A percentile compares a stretch with the other conserved stretches of the same genome.
Conservation (phyloP, 345 rosid species). For the Sonneratia alba region DNA sequence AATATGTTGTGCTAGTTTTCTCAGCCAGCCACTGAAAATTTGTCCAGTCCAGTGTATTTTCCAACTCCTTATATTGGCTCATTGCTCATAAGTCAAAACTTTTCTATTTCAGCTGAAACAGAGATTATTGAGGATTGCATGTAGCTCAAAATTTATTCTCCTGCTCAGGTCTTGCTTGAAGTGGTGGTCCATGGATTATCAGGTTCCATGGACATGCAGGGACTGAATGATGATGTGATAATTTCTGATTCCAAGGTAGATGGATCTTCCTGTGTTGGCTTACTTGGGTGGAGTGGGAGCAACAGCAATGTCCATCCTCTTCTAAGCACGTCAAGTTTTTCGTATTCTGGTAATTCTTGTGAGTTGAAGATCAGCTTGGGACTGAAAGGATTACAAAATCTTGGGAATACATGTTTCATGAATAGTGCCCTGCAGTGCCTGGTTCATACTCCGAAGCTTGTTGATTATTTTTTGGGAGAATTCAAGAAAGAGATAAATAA, state of each 20-base stretch:
- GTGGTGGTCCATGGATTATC: constrained; percentile 55
- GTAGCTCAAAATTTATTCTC: not conserved
- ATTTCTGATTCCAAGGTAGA: constrained; percentile 10
- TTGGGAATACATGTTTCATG: constrained; percentile 77
- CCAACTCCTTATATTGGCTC: not conserved
- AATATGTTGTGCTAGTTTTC: not conserved
- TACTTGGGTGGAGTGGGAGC: constrained; percentile 25
- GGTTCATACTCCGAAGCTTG: constrained; percentile 58
- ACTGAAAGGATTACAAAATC: constrained; percentile 55
- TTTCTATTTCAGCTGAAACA: not conserved
- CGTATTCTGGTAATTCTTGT: constrained; percentile 17
- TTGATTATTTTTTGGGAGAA: constrained; percentile 63
- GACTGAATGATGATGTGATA: constrained; percentile 18
- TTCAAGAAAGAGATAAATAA: constrained; percentile 46
- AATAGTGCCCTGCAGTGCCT: constrained; percentile 66
- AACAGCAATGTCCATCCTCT: constrained; percentile 14
- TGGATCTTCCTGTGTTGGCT: constrained; percentile 14
- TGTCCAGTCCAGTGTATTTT: not conserved
- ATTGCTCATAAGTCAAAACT: not conserved
- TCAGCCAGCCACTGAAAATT: not conserved
- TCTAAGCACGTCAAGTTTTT: constrained; percentile 12
- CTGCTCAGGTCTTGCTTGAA: constrained; percentile 39
- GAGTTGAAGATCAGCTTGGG: constrained; percentile 36
- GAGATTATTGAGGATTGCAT: not conserved
- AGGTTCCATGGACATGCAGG: constrained; percentile 22